Base-by-base conservation (phyloP, 768 basidiomycete species). In the Coprinopsis sp. region DNA sequence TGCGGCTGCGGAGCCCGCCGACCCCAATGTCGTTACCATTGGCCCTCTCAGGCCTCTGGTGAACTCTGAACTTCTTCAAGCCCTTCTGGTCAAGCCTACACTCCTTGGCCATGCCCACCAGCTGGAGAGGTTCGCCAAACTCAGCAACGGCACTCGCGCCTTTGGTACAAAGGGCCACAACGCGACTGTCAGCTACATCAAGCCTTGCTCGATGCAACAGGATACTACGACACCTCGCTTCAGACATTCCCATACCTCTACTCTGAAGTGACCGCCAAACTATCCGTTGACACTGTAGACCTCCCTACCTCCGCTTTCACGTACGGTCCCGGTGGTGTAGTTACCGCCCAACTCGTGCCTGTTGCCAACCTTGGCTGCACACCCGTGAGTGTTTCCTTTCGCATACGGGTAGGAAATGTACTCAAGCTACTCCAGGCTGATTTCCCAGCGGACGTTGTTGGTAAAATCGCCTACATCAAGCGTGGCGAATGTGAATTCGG, bases 101-200 rank as follows among this genome's bases (percentile, higher is more conserved):
- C 56, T 63, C 6, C 44, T 63, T 13, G 52, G 50, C 6, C 64
- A 65, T 38, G 61, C 62, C 1, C 49, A 55, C 22, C 52, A 61
- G 16, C 53, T 66, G 34, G 51, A 55, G 37, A 37, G 54, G 23
- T 66, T 63, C 47, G 55, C 61, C 21, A 46, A 58, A 33, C 56
- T 62, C 44, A 49, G 41, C 48, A 56, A 57, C n/a, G 45, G 34
- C 13, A 46, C 38, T 19, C 59, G 64, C 13, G 57, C 56, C 5
- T 64, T 64, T 33, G 64, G 62, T 7, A 58, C 58, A 8, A 53
- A 48, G 22, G 63, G 62, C 11, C 62, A 64, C 40, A 62, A 63
- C 45, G 58, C 62, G 7, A 61, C 60, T n/a, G 52, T 61, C 24
- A 47, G 54, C 11, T 66, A 66, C 46, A 55, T 66, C 49, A 60